These are phyloP conservation scores for Scleromitrula shiraiana DNA, from an alignment of 2,329 filamentous ascomycete species.

Conservation along the genomic window DNA sequence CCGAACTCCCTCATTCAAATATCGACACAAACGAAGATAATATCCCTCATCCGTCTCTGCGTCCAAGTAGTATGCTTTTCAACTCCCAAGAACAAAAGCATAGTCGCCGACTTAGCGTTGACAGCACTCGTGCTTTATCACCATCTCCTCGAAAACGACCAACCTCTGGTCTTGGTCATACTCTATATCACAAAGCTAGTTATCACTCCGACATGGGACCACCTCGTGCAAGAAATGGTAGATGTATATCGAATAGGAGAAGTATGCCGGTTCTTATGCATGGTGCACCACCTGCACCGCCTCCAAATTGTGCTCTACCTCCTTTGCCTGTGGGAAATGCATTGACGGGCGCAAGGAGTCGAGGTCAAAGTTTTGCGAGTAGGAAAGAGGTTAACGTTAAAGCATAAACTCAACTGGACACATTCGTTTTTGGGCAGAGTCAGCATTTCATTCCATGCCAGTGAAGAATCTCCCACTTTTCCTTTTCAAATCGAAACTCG, in stretches of 20 bases:
- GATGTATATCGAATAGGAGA: conserved; percentile 15
- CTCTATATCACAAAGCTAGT: neutral
- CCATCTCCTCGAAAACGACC: neutral
- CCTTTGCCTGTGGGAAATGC: conserved; percentile 21
- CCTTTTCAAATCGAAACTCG: no score
- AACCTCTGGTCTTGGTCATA: conserved; percentile 1
- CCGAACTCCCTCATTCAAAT: neutral
- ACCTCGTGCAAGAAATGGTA: conserved; percentile 7
- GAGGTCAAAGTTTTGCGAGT: neutral
- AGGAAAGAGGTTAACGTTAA: no score
- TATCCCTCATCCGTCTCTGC: neutral
- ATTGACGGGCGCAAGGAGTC: neutral
- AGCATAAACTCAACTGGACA: no score
- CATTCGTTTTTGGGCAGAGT: no score
- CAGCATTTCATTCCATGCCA: no score
- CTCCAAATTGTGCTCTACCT: conserved; percentile 27
- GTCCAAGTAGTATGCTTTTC: conserved; percentile 3
- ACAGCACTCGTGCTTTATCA: neutral
- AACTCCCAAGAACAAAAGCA: neutral
- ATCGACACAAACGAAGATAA: no score
- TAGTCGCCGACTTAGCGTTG: no score
- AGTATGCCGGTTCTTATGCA: conserved; percentile 24
- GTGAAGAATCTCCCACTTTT: no score
- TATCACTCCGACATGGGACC: neutral
- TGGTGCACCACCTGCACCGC: conserved; percentile 28